phyloP scores from a whole-genome alignment of 2,329 filamentous ascomycete genomes.

The Coleophoma eucalyptorum region DNA sequence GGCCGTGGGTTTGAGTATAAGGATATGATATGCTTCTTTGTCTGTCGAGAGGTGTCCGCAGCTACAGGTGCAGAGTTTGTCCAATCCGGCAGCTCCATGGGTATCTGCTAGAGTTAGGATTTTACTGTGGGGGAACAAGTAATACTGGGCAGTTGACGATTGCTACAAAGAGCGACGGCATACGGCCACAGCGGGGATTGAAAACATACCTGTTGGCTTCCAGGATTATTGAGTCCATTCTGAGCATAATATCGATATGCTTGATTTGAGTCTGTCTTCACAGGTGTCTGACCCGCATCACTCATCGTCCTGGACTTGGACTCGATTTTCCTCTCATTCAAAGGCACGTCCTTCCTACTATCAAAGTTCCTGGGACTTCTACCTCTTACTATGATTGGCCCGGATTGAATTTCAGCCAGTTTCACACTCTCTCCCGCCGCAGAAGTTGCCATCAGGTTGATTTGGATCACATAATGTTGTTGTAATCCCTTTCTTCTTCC shows the following conservation, averaged over 20 bases:
- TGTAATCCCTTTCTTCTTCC: slow-evolving; percentile 90
- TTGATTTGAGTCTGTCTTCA: slow-evolving; percentile 22
- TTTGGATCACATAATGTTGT: slow-evolving; percentile 88
- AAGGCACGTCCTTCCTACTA: slow-evolving; percentile 77
- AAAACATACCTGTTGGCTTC: slow-evolving; percentile 15
- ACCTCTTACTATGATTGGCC: slow-evolving; percentile 91
- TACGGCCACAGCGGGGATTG: no score
- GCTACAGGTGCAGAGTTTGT: slow-evolving; percentile 6
- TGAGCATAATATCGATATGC: slow-evolving; percentile 22
- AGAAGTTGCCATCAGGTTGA: slow-evolving; percentile 79
- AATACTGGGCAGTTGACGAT: no score
- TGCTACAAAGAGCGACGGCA: no score
- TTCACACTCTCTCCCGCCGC: slow-evolving; percentile 59
- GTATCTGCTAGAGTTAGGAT: slow-evolving; percentile 12
- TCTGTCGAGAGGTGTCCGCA: background rate
- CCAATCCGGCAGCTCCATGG: slow-evolving; percentile 24
- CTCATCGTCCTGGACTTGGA: slow-evolving; percentile 21
- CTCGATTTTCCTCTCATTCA: slow-evolving; percentile 36
- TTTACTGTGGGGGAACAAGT: background rate
- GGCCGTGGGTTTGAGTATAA: slow-evolving; percentile 12
- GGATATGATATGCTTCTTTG: slow-evolving; percentile 5
- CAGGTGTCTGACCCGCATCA: slow-evolving; percentile 13
- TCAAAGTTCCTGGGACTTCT: slow-evolving; percentile 94
- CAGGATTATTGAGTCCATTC: slow-evolving; percentile 20
- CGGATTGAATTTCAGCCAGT: slow-evolving; percentile 83